phyloP scores from a whole-genome alignment of 176 grass and related monocot species.

The Rhynchospora tenuis region DNA sequence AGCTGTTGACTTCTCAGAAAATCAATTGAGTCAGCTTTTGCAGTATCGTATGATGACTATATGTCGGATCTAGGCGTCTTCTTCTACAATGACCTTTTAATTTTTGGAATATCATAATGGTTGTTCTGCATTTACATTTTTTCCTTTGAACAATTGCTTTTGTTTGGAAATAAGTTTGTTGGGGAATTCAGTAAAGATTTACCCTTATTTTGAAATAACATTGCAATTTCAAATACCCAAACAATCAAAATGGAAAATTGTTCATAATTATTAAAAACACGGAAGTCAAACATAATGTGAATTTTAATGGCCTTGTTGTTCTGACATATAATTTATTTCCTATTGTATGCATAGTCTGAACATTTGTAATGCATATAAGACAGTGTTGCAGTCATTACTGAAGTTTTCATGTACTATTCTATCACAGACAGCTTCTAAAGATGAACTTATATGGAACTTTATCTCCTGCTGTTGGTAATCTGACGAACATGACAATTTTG shows the following conservation, averaged over 20 bases:
- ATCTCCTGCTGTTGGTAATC: conserved; percentile 71
- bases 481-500: conserved; percentile 79
- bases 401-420: conserved; percentile 22
- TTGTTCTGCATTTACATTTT: not conserved
- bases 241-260: not conserved
- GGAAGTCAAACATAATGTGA: not conserved
- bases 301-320: not conserved
- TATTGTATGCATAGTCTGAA: conserved; percentile 19
- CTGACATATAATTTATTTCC: conserved; percentile 7
- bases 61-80: not conserved
- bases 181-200: not conserved
- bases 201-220: not conserved
- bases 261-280: not conserved
- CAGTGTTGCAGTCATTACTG: conserved; percentile 2
- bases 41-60: not conserved
- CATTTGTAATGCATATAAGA: conserved; percentile 12
- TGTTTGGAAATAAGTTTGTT: not conserved
- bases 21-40: not conserved
- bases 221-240: not conserved
- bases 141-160: not conserved
- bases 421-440: conserved; percentile 68
- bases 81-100: not conserved
- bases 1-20: not conserved
- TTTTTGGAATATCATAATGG: not conserved
- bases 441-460: conserved; percentile 70